Evolutionary conservation across 2,329 filamentous ascomycete species (phyloP).

Genomic region (Aureobasidium uvarum): DNA sequence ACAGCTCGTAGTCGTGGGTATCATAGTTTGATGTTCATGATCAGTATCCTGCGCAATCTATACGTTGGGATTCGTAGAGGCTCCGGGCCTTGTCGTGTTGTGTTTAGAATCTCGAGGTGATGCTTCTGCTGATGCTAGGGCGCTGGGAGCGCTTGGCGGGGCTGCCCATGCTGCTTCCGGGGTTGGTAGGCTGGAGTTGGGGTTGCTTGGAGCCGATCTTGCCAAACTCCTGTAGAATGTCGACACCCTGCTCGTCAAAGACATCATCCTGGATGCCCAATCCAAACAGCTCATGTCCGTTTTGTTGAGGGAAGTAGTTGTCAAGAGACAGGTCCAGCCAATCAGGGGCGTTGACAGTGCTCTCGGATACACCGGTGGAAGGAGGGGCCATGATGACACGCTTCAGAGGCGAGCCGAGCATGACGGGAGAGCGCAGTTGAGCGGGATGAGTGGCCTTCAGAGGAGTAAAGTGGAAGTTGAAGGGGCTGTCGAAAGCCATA

Average conservation of each 20-base stretch:
- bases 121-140: slow-evolving; percentile 28
- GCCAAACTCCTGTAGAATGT: slow-evolving; percentile 72
- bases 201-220: slow-evolving; percentile 59
- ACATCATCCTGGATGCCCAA: slow-evolving; percentile 60
- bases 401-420: slow-evolving; percentile 39
- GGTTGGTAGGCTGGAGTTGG: slow-evolving; percentile 14
- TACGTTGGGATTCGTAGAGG: slow-evolving; percentile 7
- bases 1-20: slow-evolving; percentile 25
- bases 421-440: slow-evolving; percentile 32
- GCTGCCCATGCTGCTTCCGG: slow-evolving; percentile 24
- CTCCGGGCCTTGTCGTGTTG: not conserved
- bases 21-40: slow-evolving; percentile 23
- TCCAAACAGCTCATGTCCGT: slow-evolving; percentile 55
- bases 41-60: slow-evolving; percentile 18
- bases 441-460: slow-evolving; percentile 33
- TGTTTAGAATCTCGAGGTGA: slow-evolving; percentile 29
- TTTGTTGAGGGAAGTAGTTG: slow-evolving; percentile 34
- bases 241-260: slow-evolving; percentile 59
- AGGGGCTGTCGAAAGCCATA: slow-evolving; percentile 32
- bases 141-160: slow-evolving; percentile 28
- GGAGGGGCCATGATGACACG: slow-evolving; percentile 28
- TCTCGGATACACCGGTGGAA: slow-evolving; percentile 21
- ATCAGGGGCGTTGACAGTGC: slow-evolving; percentile 26
- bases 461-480: slow-evolving; percentile 36
- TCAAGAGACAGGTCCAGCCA: slow-evolving; percentile 32